Conservation (phyloP, 305 asterid genomes). For the Solanum hybrid region DNA sequence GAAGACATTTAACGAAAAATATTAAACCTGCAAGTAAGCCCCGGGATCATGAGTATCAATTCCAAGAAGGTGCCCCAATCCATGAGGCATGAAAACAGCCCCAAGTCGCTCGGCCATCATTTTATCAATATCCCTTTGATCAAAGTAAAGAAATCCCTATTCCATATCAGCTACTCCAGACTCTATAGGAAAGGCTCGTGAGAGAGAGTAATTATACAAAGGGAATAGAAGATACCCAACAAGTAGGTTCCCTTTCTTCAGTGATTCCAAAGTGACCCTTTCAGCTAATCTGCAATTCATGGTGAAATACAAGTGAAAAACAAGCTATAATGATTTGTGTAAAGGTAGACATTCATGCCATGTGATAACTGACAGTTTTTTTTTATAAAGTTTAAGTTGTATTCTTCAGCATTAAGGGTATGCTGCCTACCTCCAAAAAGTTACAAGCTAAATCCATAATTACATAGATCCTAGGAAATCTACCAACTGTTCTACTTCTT, state of each 20-base stretch:
- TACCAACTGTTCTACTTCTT: too few relatives aligned
- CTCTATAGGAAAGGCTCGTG: not conserved
- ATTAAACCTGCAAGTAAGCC: conserved; percentile 70
- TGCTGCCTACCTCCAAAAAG: too few relatives aligned
- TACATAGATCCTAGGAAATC: too few relatives aligned
- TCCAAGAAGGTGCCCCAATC: conserved; percentile 93
- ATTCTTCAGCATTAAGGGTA: too few relatives aligned
- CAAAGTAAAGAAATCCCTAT: not conserved
- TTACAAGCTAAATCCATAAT: too few relatives aligned
- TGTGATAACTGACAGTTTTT: not conserved
- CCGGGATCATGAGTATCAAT: conserved; percentile 98
- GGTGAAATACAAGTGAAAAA: conserved; percentile 9
- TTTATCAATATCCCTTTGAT: conserved; percentile 56
- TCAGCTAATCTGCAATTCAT: conserved; percentile 66
- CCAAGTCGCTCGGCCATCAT: conserved; percentile 74
- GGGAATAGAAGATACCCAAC: conserved; percentile 43
- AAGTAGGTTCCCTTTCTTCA: conserved; percentile 67
- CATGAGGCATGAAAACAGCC: conserved; percentile 91
- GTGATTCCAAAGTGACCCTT: conserved; percentile 51
- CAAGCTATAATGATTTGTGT: not conserved
- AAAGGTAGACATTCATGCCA: not conserved
- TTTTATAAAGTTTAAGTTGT: too few relatives aligned
- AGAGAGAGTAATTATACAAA: conserved; percentile 6
- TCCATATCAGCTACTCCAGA: not conserved
- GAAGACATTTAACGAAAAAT: not conserved